Base-by-base conservation (phyloP, 1,139 yeast species). In the Protomyces macrosporus region DNA sequence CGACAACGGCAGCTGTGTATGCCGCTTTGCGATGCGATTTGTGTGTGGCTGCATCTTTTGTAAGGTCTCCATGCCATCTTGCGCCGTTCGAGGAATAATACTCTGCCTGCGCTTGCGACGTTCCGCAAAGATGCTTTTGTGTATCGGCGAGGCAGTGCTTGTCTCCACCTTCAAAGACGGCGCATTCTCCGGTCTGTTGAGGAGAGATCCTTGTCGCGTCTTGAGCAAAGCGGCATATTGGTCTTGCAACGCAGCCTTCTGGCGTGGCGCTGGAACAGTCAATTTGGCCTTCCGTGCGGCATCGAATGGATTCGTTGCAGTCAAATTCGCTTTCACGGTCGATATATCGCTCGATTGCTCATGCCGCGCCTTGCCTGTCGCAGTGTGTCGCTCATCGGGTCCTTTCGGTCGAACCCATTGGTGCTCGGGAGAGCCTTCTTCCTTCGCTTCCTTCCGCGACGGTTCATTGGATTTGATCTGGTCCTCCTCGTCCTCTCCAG, bases 11-110 rank as follows among this genome's bases (percentile, higher is more conserved):
- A 55, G 53, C 16, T 16, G 12, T 23, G 42, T 32, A 14, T 16
- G 35, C n/a, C 40, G 37, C 36, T 52, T 51, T 33, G 35, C 34
- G 33, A 58, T 58, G 6, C 62, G 55, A 4, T 52, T 23, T 33
- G 33, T 40, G 50, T 52, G 56, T 4, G 62, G 62, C 34, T 56
- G 39, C 52, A 58, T 52, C 9, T 40, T 32, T 14, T 52, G 39
- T 10, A 58, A 52, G 6, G 52, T 36, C 3, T 52, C 33, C 34
- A 33, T 35, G 12, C 52, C 62, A 52, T 58, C 62, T 10, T 35
- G 42, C 10, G 51, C n/a, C n/a, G 62, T 58, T 7, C 62, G 62
- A 9, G 34, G 23, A 5, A 14, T 40, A 9, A 40, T 7, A 6
- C 40, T 33, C 10, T 40, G 12, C 9, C 37, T 14, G 3, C 34